Conservation (phyloP, 208 protist genomes). For the Balamuthia mandrillaris region DNA sequence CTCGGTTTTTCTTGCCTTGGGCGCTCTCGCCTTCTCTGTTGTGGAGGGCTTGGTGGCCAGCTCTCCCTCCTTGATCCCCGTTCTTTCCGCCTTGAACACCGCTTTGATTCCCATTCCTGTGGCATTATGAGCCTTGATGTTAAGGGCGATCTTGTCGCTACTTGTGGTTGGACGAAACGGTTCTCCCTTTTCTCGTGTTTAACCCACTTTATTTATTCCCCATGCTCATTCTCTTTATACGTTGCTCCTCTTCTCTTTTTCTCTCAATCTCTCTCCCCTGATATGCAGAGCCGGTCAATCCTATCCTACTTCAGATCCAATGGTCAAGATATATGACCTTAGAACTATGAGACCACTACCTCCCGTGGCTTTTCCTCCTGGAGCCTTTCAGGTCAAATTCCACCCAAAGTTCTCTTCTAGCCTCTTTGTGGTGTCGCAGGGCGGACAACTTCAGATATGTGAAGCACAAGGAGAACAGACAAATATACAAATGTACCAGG, state of each 20-base stretch:
- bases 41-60: background rate
- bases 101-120: background rate
- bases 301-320: background rate
- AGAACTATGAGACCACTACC: slow-evolving; percentile 12
- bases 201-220: background rate
- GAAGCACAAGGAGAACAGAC: slow-evolving; percentile 41
- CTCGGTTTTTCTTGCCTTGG: background rate
- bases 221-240: background rate
- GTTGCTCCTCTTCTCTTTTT: too few relatives aligned
- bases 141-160: slow-evolving; percentile 33
- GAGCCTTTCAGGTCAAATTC: slow-evolving; percentile 47
- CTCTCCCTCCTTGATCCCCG: slow-evolving; percentile 6
- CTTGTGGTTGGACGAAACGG: background rate
- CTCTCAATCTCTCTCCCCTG: background rate
- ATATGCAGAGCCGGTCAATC: background rate
- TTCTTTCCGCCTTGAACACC: background rate
- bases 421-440: slow-evolving; percentile 37
- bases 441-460: slow-evolving; percentile 42
- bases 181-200: background rate
- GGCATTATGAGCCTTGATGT: background rate
- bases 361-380: slow-evolving; percentile 7
- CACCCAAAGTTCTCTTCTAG: slow-evolving; percentile 50
- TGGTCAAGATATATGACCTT: slow-evolving; percentile 57
- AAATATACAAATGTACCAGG: slow-evolving; percentile 30
- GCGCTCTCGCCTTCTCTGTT: background rate